Percentiles rank a stretch among this genome's conserved stretches.
Evolutionary conservation across 2,329 filamentous ascomycete genomes (phyloP).

Genomic region (Sporothrix phasma): DNA sequence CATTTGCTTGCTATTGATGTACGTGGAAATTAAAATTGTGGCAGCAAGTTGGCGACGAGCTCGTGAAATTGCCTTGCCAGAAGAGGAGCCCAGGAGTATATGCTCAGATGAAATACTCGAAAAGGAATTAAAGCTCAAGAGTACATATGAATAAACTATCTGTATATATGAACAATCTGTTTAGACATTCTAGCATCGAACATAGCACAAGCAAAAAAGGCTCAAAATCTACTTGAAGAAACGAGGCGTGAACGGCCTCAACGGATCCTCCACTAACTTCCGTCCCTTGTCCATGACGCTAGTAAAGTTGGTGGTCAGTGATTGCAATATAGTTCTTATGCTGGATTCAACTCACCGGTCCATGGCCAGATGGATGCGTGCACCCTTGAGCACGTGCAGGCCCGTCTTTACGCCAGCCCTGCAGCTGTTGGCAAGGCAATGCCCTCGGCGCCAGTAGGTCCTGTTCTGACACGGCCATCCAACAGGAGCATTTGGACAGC

Average conservation of each 20-base stretch:
- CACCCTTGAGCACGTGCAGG: conserved; percentile 24
- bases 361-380: conserved; percentile 2
- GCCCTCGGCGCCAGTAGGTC: conserved; percentile 28
- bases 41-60: conserved; percentile 8
- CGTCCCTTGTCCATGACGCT: conserved; percentile 13
- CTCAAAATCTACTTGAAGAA: background rate
- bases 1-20: conserved; percentile 14
- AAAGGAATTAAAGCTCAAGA: no score
- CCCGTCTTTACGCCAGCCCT: background rate
- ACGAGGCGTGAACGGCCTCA: background rate
- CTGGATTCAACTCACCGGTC: background rate
- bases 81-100: background rate
- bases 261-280: conserved; percentile 10
- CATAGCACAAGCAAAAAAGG: background rate
- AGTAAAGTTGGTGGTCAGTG: background rate
- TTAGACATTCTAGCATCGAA: background rate
- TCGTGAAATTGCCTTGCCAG: background rate
- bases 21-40: conserved; percentile 10
- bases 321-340: background rate
- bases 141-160: background rate
- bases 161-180: background rate
- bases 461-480: conserved; percentile 26
- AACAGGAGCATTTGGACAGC: conserved; percentile 27
- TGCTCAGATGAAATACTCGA: no score
- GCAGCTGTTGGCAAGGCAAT: conserved; percentile 23